Evolutionary conservation across 1,284 basidiomycete genomes (phyloP).

Genomic region (Cutaneotrichosporon curvatum): DNA sequence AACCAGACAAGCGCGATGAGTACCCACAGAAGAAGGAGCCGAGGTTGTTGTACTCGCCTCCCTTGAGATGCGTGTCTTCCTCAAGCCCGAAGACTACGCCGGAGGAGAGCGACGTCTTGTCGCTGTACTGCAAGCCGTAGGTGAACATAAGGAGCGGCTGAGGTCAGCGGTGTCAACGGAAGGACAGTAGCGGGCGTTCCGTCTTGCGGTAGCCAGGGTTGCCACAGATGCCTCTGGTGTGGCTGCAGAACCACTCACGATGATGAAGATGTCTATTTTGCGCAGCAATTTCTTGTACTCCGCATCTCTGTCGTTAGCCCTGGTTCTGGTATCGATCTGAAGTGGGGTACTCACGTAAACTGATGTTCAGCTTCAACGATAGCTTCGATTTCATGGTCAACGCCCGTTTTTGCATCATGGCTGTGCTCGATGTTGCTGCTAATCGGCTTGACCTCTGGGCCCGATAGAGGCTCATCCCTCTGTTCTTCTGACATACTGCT

Average conservation of each 20-base stretch:
- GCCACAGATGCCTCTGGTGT: too few species aligned
- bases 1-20: too few species aligned
- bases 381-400: too few species aligned
- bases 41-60: slow-evolving; percentile 19
- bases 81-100: slow-evolving; percentile 22
- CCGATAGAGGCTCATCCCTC: too few species aligned
- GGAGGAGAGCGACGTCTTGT: slow-evolving; percentile 18
- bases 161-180: slow-evolving; percentile 1
- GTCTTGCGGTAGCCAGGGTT: too few species aligned
- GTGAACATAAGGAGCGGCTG: slow-evolving; percentile 12
- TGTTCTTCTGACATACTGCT: too few species aligned
- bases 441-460: too few species aligned
- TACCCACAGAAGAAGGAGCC: slow-evolving; percentile 17
- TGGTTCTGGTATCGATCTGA: neutral
- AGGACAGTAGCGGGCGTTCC: slow-evolving; percentile 1
- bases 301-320: neutral
- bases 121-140: slow-evolving; percentile 11
- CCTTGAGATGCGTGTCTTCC: slow-evolving; percentile 15
- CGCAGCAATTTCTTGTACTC: slow-evolving; percentile 14
- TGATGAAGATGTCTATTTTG: slow-evolving; percentile 11
- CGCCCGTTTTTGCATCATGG: too few species aligned
- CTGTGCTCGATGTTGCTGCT: too few species aligned
- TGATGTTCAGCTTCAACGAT: slow-evolving; percentile 11
- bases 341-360: slow-evolving; percentile 6
- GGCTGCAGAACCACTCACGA: too few species aligned